A percentile compares a stretch with the other conserved stretches of the same genome.
Conservation (phyloP, 345 rosid species). For the Lepidium aucheri region DNA sequence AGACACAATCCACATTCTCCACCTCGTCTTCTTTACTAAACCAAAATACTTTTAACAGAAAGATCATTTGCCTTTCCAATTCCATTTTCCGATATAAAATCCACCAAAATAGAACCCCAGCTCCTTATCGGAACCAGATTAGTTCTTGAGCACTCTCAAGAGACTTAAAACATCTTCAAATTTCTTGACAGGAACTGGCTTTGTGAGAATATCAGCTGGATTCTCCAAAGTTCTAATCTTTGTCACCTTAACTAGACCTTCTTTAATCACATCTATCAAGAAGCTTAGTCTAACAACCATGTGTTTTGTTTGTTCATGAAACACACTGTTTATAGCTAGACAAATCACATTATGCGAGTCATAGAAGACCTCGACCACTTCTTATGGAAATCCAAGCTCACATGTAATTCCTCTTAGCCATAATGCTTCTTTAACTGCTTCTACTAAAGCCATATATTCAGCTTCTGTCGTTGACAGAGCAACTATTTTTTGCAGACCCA, state of each 20-base stretch:
- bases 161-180: background rate
- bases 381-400: background rate
- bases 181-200: background rate
- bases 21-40: too few species aligned
- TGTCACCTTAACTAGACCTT: background rate
- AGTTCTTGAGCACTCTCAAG: background rate
- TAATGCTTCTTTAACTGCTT: background rate
- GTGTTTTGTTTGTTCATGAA: background rate
- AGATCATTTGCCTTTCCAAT: too few species aligned
- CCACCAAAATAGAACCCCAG: background rate
- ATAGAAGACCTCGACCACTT: background rate
- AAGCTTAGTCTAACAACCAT: background rate
- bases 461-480: background rate
- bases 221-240: background rate
- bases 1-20: too few species aligned
- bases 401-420: background rate
- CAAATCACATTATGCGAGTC: background rate
- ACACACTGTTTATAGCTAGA: background rate
- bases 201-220: background rate
- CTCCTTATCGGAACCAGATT: background rate
- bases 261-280: background rate
- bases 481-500: background rate
- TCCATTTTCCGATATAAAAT: too few species aligned
- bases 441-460: background rate
- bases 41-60: too few species aligned